These are phyloP conservation scores for Penicillium ucsense DNA, from an alignment of 495 filamentous ascomycete species.

Conservation along the genomic window DNA sequence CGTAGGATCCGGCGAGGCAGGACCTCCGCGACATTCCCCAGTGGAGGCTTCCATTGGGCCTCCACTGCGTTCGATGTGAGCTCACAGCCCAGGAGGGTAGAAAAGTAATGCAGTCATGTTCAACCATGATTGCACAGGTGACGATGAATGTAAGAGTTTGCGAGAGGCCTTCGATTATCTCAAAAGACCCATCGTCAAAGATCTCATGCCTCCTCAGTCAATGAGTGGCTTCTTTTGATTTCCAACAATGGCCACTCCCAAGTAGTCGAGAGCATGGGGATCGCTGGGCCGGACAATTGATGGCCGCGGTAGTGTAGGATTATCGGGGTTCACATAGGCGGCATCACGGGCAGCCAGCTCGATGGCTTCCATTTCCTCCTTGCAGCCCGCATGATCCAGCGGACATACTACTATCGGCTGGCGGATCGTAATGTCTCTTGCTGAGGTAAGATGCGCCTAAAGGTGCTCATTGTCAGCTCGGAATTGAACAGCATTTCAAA, in stretches of 20 bases:
- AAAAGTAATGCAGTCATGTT: too few relatives aligned
- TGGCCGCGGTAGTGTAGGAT: conserved; percentile 76
- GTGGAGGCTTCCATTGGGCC: too few relatives aligned
- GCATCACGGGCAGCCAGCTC: conserved; percentile 92
- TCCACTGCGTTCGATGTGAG: too few relatives aligned
- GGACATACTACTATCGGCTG: conserved; percentile 96
- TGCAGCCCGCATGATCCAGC: conserved; percentile 88
- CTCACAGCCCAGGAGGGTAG: too few relatives aligned
- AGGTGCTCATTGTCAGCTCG: conserved; percentile 4
- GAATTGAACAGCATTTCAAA: background rate
- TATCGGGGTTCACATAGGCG: conserved; percentile 72
- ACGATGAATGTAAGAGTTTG: too few relatives aligned
- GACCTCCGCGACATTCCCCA: too few relatives aligned
- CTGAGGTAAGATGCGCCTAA: conserved; percentile 83
- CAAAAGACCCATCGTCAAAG: too few relatives aligned
- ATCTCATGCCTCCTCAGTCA: conserved; percentile 43
- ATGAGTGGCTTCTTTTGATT: conserved; percentile 83
- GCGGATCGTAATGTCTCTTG: conserved; percentile 79
- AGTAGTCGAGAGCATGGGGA: conserved; percentile 58
- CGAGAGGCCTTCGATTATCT: too few relatives aligned
- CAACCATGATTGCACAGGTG: too few relatives aligned
- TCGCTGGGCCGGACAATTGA: conserved; percentile 74
- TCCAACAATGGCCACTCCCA: conserved; percentile 80
- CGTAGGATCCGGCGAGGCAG: too few relatives aligned
- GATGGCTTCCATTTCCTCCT: conserved; percentile 96